Evolutionary conservation across 106 monocot genomes (phyloP), one percentile per base, ranked within the genome.

Genomic region (Dactylorhiza incarnata): DNA sequence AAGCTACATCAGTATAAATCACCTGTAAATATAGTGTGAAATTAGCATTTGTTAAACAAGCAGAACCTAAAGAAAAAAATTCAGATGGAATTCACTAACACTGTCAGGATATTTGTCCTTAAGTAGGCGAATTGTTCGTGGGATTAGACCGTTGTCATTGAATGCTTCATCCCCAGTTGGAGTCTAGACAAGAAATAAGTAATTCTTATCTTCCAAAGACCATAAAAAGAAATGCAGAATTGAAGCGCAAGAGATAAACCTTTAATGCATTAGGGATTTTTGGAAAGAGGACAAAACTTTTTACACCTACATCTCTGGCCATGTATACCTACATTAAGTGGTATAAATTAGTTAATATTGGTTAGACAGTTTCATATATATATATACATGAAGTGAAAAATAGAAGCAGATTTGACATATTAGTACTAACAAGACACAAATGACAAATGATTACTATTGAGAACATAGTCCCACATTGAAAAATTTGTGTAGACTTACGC

Each of bases 221-320:
- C 15, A 23, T 68, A 68, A 24, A 78, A 48, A 15, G 43, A 51
- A 61, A 84, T 49, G n/a, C 3, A 56, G 48, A 52, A 37, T 49
- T 23, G 26, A 2, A 20, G 16, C 10, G 20, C 3, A 45, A 11
- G 63, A 48, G 45, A 58, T 55, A 69, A 53, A 99, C 97, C 97
- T 99, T 99, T 68, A 99, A 83, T 68, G 94, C 91, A 83, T 99
- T 91, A 78, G 97, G 97, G 81, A 99, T 86, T 86, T 99, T 99
- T 26, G 97, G 97, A 69, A 99, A 99, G 46, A 99, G 89, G 26
- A 99, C 89, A 82, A 99, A 89, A 75, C 89, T 89, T 15, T 94
- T 99, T 46, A 99, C 88, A 75, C 97, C 97, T 77, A 99, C 97
- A 85, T 99, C 97, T 44, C 81, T 82, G 16, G 97, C 87, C 81